Evolutionary conservation across 1,284 basidiomycete genomes (phyloP).

Genomic region (Naganishia liquefaciens): DNA sequence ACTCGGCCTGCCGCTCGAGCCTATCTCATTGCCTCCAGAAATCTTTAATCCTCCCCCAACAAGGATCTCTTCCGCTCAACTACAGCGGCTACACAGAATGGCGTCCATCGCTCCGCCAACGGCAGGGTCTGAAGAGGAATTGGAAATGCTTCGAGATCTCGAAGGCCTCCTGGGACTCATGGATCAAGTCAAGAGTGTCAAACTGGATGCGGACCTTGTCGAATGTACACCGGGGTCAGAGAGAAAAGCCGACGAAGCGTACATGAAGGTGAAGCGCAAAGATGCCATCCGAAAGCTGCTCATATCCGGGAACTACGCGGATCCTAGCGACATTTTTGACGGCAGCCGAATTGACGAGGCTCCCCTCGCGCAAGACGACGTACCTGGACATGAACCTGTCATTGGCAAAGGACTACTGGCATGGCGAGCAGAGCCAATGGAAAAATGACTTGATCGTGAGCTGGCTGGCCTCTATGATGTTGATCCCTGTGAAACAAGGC

Average conservation of each 20-base stretch:
- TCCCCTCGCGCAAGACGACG: background rate
- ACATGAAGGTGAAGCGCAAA: constrained; percentile 12
- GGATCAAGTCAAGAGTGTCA: constrained; percentile 32
- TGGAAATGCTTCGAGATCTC: constrained; percentile 19
- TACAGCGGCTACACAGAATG: constrained; percentile 27
- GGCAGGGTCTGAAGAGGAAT: constrained; percentile 27
- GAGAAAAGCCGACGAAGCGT: background rate
- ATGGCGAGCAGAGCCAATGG: constrained; percentile 24
- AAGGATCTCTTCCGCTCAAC: constrained; percentile 8
- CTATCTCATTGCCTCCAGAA: constrained; percentile 6
- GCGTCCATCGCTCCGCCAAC: constrained; percentile 29
- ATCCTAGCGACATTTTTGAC: constrained; percentile 28
- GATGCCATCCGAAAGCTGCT: constrained; percentile 28
- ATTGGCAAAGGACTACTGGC: constrained; percentile 22
- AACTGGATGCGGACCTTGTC: constrained; percentile 13
- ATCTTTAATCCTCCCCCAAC: constrained; percentile 27
- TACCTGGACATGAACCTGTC: constrained; percentile 9
- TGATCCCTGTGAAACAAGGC: constrained; percentile 4
- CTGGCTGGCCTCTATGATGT: background rate
- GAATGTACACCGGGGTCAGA: too few species aligned
- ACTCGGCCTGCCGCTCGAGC: constrained; percentile 28
- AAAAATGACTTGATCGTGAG: constrained; percentile 3
- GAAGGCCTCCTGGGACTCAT: constrained; percentile 30
- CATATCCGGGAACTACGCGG: constrained; percentile 23
- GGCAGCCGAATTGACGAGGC: constrained; percentile 28